Percentiles rank a stretch among this genome's conserved stretches.
phyloP scores from a whole-genome alignment of 2,329 filamentous ascomycete species.

The Huntiella omanensis region DNA sequence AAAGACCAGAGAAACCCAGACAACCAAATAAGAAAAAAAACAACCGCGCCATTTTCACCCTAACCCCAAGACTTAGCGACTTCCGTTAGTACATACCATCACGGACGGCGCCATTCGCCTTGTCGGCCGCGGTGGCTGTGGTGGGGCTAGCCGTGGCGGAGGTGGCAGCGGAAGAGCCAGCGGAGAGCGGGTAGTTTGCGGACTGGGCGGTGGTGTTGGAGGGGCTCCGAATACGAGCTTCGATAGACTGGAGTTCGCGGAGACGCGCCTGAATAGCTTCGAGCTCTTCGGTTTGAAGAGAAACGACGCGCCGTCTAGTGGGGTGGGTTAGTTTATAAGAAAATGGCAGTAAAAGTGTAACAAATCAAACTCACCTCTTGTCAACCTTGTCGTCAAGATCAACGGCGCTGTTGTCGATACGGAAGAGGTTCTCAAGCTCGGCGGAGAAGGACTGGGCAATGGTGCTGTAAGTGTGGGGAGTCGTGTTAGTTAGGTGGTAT shows the following conservation, averaged over 20 bases:
- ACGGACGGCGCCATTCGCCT: slow-evolving; percentile 12
- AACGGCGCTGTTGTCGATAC: slow-evolving; percentile 60
- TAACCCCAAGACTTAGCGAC: slow-evolving; percentile 6
- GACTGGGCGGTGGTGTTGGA: neutral
- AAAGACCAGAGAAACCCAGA: slow-evolving; percentile 4
- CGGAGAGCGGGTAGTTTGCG: neutral
- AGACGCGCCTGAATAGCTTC: slow-evolving; percentile 70
- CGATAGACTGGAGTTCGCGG: slow-evolving; percentile 68
- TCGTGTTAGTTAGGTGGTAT: neutral
- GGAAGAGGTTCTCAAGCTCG: slow-evolving; percentile 76
- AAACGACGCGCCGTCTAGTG: slow-evolving; percentile 59
- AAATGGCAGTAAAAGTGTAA: slow-evolving; percentile 6
- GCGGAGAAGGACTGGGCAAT: slow-evolving; percentile 74
- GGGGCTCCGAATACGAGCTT: slow-evolving; percentile 45
- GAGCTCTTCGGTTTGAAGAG: slow-evolving; percentile 57
- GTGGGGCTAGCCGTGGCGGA: slow-evolving; percentile 8
- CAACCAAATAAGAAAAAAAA: neutral
- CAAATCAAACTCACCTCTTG: slow-evolving; percentile 47
- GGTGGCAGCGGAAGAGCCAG: slow-evolving; percentile 2
- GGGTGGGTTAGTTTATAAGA: neutral
- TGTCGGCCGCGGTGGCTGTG: slow-evolving; percentile 7
- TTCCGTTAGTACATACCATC: slow-evolving; percentile 8
- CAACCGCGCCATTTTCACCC: neutral
- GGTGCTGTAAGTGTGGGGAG: slow-evolving; percentile 35
- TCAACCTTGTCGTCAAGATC: slow-evolving; percentile 58